Conservation (phyloP, 2,329 filamentous ascomycete genomes). For the Didymella pomorum region DNA sequence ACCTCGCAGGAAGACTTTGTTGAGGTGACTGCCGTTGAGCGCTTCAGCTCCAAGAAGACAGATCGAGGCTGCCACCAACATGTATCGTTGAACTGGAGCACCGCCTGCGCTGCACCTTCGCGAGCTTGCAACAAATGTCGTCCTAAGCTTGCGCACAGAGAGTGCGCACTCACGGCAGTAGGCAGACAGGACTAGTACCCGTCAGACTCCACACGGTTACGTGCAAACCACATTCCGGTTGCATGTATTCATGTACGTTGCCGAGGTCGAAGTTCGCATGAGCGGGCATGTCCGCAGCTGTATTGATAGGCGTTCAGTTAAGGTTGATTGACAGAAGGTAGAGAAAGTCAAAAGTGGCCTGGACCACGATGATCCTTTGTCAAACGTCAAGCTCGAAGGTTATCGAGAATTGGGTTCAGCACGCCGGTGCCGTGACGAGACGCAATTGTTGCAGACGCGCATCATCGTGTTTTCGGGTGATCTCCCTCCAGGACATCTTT, state of each 20-base stretch:
- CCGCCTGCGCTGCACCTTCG: background rate
- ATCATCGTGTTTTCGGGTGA: background rate
- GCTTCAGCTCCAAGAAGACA: background rate
- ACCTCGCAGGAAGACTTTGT: constrained; percentile 10
- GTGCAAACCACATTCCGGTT: background rate
- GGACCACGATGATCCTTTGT: constrained; percentile 7
- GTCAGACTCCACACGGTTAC: background rate
- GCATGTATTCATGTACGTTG: background rate
- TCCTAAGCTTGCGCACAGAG: background rate
- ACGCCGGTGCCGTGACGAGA: background rate
- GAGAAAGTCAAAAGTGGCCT: background rate
- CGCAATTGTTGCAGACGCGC: background rate
- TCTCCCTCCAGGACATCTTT: background rate
- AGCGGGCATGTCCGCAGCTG: background rate
- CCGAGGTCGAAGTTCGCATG: background rate
- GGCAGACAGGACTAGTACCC: background rate
- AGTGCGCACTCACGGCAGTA: background rate
- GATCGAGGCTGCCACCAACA: background rate
- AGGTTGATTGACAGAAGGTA: constrained; percentile 1
- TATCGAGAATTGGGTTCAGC: constrained; percentile 1
- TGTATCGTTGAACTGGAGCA: background rate
- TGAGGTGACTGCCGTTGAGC: constrained; percentile 1
- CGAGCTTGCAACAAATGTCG: background rate
- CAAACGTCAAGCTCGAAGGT: background rate
- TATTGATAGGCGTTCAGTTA: background rate